A percentile compares a stretch with the other conserved stretches of the same genome.
Conservation (phyloP, 2,329 filamentous ascomycete genomes). For the Pseudogymnoascus sp. region DNA sequence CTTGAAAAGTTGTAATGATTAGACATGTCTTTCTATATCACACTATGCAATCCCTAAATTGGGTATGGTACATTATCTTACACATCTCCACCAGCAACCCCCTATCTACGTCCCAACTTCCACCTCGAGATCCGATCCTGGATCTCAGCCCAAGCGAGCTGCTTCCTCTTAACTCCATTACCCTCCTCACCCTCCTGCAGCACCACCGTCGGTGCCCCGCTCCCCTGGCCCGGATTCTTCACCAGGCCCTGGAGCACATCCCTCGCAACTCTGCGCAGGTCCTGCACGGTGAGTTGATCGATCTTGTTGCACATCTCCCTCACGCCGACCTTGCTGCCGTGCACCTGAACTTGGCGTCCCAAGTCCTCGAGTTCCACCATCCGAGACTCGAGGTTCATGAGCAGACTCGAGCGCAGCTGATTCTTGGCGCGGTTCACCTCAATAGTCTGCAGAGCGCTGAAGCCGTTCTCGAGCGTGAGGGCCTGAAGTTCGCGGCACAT, state of each 20-base stretch:
- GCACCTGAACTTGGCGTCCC: slow-evolving; percentile 91
- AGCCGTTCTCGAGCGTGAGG: slow-evolving; percentile 68
- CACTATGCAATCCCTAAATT: slow-evolving; percentile 7
- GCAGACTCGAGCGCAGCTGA: slow-evolving; percentile 75
- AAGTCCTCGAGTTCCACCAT: slow-evolving; percentile 98
- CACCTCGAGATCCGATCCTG: slow-evolving; percentile 77
- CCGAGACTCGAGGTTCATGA: slow-evolving; percentile 95
- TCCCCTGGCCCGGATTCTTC: slow-evolving; percentile 65
- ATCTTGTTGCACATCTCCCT: slow-evolving; percentile 88
- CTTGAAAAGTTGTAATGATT: background rate
- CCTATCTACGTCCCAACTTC: slow-evolving; percentile 61
- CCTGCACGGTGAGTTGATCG: slow-evolving; percentile 67
- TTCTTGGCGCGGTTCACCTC: slow-evolving; percentile 96
- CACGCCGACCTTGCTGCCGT: slow-evolving; percentile 84
- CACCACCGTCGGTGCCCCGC: slow-evolving; percentile 86
- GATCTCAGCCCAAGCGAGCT: slow-evolving; percentile 78
- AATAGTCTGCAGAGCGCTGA: slow-evolving; percentile 56
- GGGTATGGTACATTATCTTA: slow-evolving; percentile 13
- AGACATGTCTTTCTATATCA: background rate
- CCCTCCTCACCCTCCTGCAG: slow-evolving; percentile 75
- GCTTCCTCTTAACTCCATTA: slow-evolving; percentile 51
- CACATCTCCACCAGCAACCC: background rate
- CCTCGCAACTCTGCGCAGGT: slow-evolving; percentile 72
- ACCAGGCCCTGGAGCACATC: slow-evolving; percentile 71
- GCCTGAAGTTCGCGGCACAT: slow-evolving; percentile 85